These are phyloP conservation scores for Phytophthora aleatoria DNA, from an alignment of 352 stramenopile species.

Conservation along the genomic window DNA sequence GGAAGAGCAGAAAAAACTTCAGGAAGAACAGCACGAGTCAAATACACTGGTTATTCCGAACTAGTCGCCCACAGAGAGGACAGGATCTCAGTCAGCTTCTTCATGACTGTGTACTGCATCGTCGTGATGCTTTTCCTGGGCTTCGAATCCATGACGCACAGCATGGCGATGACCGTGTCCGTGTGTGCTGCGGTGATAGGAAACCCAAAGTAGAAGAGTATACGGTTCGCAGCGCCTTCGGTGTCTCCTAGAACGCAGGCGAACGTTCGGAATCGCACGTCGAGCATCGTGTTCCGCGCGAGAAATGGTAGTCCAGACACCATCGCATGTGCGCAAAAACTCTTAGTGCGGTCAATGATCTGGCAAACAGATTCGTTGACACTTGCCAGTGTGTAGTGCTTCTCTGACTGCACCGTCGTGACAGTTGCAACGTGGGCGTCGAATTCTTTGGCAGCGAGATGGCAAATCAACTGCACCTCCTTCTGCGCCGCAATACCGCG, in stretches of 20 bases:
- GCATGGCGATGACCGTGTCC: conserved; percentile 37
- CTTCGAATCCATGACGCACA: conserved; percentile 53
- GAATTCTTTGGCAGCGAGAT: conserved; percentile 58
- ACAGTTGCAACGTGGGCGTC: conserved; percentile 42
- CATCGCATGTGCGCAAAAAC: conserved; percentile 48
- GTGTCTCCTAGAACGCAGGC: conserved; percentile 33
- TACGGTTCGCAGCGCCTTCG: conserved; percentile 16
- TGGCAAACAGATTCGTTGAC: conserved; percentile 21
- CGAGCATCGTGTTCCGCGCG: conserved; percentile 46
- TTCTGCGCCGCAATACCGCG: conserved; percentile 27
- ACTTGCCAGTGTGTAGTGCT: conserved; percentile 29
- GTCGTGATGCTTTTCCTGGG: conserved; percentile 57
- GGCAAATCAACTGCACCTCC: conserved; percentile 54
- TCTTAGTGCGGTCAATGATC: conserved; percentile 32
- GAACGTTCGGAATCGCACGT: conserved; percentile 64
- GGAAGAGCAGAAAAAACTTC: conserved; percentile 20
- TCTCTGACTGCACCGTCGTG: conserved; percentile 40
- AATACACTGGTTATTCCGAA: conserved; percentile 27
- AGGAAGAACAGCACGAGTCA: conserved; percentile 18
- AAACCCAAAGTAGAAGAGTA: conserved; percentile 52
- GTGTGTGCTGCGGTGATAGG: conserved; percentile 36
- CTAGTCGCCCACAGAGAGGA: conserved; percentile 14
- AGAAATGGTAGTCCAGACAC: conserved; percentile 43
- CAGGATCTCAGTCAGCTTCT: conserved; percentile 44
- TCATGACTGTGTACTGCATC: conserved; percentile 64